phyloP scores from a whole-genome alignment of 148 eudicot genomes.

The Vaccinium corymbosum region DNA sequence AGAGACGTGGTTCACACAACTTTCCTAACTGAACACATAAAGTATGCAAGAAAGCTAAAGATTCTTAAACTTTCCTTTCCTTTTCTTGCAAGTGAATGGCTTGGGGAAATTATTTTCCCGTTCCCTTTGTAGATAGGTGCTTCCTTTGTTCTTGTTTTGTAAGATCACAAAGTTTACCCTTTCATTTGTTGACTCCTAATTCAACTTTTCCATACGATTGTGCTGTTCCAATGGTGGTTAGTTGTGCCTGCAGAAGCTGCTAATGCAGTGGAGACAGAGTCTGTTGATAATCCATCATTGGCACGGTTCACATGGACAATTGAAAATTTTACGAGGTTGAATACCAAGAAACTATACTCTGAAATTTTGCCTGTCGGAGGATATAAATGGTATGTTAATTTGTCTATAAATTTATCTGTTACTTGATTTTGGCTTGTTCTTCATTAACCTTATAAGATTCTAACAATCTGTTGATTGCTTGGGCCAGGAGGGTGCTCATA shows the following conservation, averaged over 20 bases:
- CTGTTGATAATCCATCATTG: slow-evolving; percentile 24
- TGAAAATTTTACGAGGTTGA: slow-evolving; percentile 31
- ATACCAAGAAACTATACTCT: slow-evolving; percentile 25
- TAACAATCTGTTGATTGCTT: slow-evolving; percentile 11
- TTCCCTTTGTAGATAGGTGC: background rate
- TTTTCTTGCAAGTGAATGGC: too few species aligned
- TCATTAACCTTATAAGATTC: background rate
- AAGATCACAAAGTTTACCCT: background rate
- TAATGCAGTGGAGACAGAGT: slow-evolving; percentile 17
- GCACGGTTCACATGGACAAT: slow-evolving; percentile 30
- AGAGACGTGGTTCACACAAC: too few species aligned
- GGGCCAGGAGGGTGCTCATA: slow-evolving; percentile 75
- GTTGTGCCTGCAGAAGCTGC: slow-evolving; percentile 23
- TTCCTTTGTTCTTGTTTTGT: background rate
- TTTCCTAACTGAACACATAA: too few species aligned
- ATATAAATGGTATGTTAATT: slow-evolving; percentile 28
- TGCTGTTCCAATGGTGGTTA: background rate
- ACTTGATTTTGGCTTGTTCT: background rate
- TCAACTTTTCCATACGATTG: background rate
- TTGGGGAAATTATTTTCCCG: background rate
- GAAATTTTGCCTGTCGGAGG: slow-evolving; percentile 26
- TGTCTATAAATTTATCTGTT: background rate
- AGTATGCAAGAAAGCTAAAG: too few species aligned
- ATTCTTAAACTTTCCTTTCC: too few species aligned
- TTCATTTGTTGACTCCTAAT: background rate